A percentile compares a stretch with the other conserved stretches of the same genome.
Conservation (phyloP, 495 filamentous ascomycete species). For the Neurospora sp. region DNA sequence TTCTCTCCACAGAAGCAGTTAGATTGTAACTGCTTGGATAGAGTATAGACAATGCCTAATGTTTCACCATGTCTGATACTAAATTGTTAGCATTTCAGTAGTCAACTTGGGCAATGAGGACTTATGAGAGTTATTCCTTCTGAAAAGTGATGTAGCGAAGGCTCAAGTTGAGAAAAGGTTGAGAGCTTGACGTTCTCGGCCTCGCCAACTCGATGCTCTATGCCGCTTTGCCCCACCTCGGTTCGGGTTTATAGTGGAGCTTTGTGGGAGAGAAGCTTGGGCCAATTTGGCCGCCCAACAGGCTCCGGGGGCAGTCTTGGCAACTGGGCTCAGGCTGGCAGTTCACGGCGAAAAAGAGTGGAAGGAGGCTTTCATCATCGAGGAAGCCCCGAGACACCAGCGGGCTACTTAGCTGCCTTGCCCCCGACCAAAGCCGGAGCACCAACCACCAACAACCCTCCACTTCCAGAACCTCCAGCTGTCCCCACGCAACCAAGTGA, state of each 20-base stretch:
- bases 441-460: slow-evolving; percentile 17
- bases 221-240: background rate
- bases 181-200: background rate
- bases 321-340: background rate
- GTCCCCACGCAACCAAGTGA: slow-evolving; percentile 11
- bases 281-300: slow-evolving; percentile 15
- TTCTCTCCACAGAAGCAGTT: background rate
- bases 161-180: background rate
- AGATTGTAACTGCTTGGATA: background rate
- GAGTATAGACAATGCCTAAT: background rate
- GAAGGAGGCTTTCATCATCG: slow-evolving; percentile 19
- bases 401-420: slow-evolving; percentile 4
- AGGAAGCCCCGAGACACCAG: slow-evolving; percentile 2
- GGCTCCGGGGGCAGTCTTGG: background rate
- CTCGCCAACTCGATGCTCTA: no score
- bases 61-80: background rate
- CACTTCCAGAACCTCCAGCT: slow-evolving; percentile 11
- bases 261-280: slow-evolving; percentile 13
- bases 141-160: no score
- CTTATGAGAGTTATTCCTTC: background rate
- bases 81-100: background rate
- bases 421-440: slow-evolving; percentile 11
- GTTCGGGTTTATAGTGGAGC: background rate
- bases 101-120: background rate
- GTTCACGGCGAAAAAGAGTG: background rate